Conservation (phyloP, 1,139 yeast species). For the Geotrichum klebahnii region DNA sequence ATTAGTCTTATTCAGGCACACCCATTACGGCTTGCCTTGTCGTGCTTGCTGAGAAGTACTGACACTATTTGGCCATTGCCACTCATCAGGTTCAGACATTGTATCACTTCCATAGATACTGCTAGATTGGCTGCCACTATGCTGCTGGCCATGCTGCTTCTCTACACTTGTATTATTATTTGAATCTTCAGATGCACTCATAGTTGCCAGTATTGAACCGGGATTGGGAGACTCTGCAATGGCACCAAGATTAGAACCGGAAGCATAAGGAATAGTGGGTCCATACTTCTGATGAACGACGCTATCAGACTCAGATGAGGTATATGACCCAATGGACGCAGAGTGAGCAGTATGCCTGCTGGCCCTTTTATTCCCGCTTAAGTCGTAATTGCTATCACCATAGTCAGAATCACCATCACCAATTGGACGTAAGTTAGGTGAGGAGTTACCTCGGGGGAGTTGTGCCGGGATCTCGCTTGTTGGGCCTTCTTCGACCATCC, state of each 20-base stretch:
- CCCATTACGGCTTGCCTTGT: too few species aligned
- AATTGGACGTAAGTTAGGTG: slow-evolving; percentile 9
- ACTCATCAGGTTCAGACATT: too few species aligned
- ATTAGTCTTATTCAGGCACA: too few species aligned
- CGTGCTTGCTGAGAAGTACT: too few species aligned
- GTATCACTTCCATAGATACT: too few species aligned
- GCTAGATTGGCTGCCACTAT: too few species aligned
- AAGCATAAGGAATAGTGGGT: background rate
- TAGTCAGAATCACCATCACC: slow-evolving; percentile 10
- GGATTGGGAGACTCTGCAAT: slow-evolving; percentile 7
- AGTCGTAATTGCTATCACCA: slow-evolving; percentile 9
- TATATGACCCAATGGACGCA: slow-evolving; percentile 14
- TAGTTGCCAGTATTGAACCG: too few species aligned
- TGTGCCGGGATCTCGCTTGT: background rate
- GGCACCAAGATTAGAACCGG: background rate
- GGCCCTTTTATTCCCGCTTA: background rate
- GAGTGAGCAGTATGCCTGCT: slow-evolving; percentile 8
- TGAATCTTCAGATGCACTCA: too few species aligned
- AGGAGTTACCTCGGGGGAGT: slow-evolving; percentile 3
- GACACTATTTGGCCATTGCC: too few species aligned
- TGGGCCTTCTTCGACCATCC: slow-evolving; percentile 53
- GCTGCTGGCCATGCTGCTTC: too few species aligned
- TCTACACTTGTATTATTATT: too few species aligned
- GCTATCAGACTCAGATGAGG: slow-evolving; percentile 10
- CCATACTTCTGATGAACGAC: background rate